These are phyloP conservation scores for Immersiella caudata DNA, from an alignment of 495 filamentous ascomycete genomes.

Conservation along the genomic window DNA sequence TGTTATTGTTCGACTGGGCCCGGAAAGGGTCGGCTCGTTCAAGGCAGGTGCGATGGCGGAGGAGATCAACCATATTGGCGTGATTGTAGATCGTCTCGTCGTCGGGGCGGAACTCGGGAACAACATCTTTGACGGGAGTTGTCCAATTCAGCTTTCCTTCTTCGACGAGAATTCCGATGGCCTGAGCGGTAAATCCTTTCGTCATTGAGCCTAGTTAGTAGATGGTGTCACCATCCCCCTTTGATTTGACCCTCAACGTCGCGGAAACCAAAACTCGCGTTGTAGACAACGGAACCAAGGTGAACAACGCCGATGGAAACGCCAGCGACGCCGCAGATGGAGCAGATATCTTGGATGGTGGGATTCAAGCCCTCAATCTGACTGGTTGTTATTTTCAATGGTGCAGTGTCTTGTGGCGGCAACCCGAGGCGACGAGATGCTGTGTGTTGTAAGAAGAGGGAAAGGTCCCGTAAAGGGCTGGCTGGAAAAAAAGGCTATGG, in stretches of 20 bases:
- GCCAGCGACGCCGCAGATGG: constrained; percentile 8
- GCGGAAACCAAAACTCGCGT: constrained; percentile 10
- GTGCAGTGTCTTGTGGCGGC: too few relatives aligned
- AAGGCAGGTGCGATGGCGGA: constrained; percentile 21
- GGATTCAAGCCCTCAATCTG: neutral
- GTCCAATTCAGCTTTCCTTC: constrained; percentile 8
- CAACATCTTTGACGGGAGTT: constrained; percentile 15
- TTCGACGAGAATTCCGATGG: constrained; percentile 4
- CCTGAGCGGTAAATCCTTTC: constrained; percentile 11
- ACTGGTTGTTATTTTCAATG: too few relatives aligned
- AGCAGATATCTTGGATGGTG: constrained; percentile 6
- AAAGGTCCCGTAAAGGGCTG: too few relatives aligned
- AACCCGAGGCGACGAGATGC: too few relatives aligned
- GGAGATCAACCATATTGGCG: constrained; percentile 13
- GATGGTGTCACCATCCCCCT: constrained; percentile 13
- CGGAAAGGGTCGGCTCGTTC: neutral
- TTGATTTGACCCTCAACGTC: constrained; percentile 4
- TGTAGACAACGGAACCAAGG: constrained; percentile 9
- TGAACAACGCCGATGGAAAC: constrained; percentile 8
- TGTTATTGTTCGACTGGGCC: constrained; percentile 10
- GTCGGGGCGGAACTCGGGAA: constrained; percentile 14
- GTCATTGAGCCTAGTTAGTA: constrained; percentile 23
- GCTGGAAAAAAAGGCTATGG: too few relatives aligned
- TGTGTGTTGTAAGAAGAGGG: too few relatives aligned
- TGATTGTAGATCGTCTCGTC: neutral